Evolutionary conservation across 2,329 filamentous ascomycete species (phyloP).

Genomic region (Penicillium concentricum): DNA sequence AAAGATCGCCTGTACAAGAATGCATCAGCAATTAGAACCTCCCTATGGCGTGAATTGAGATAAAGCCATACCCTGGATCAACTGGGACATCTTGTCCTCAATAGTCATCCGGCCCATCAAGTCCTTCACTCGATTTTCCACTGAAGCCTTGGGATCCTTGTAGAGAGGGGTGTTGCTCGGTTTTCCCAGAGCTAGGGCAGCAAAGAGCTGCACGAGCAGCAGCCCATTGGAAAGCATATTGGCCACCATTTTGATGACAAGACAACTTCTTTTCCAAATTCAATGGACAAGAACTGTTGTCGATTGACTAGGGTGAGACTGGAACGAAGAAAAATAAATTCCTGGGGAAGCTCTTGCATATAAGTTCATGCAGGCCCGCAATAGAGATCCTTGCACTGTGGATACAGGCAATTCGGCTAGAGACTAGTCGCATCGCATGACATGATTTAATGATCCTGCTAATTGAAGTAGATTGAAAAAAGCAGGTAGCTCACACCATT

Average conservation of each 20-base stretch:
- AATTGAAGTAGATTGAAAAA: neutral
- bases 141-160: constrained; percentile 61
- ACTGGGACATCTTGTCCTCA: constrained; percentile 69
- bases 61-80: constrained; percentile 53
- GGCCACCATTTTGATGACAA: constrained; percentile 12
- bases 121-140: constrained; percentile 66
- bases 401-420: neutral
- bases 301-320: neutral
- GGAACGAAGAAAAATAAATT: neutral
- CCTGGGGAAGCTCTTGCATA: constrained; percentile 1
- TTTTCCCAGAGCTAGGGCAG: constrained; percentile 17
- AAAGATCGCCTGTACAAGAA: constrained; percentile 56
- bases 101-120: constrained; percentile 71
- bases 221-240: constrained; percentile 24
- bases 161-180: constrained; percentile 44
- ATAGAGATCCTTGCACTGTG: neutral
- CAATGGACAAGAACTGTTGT: neutral
- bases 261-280: neutral
- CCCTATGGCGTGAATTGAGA: fast-evolving
- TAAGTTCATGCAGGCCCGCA: neutral
- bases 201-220: constrained; percentile 27
- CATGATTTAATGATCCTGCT: neutral
- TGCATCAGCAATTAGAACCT: neutral
- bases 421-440: neutral
- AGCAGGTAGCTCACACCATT: neutral